phyloP scores from a whole-genome alignment of 2,329 filamentous ascomycete genomes.

The Chlorencoelia australis region DNA sequence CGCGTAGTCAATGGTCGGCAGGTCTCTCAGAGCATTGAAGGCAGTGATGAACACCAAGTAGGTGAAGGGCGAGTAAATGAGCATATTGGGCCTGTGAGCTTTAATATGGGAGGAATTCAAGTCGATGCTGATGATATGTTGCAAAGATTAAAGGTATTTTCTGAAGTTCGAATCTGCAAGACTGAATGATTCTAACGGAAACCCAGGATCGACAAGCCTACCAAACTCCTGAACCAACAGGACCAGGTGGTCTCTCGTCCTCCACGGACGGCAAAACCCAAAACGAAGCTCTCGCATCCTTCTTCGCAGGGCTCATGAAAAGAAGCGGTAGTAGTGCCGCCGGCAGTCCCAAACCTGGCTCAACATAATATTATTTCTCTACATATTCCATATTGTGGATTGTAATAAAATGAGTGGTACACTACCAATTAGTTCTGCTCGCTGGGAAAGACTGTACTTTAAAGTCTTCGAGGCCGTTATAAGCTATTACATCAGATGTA shows the following conservation, averaged over 20 bases:
- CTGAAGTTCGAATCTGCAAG: neutral
- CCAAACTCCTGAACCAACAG: constrained; percentile 25
- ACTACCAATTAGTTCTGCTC: too few relatives aligned
- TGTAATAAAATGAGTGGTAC: too few relatives aligned
- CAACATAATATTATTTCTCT: constrained; percentile 14
- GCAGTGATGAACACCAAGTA: constrained; percentile 15
- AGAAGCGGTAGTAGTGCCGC: constrained; percentile 30
- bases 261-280: constrained; percentile 38
- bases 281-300: constrained; percentile 48
- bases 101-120: constrained; percentile 97
- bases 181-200: constrained; percentile 1
- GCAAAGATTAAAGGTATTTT: constrained; percentile 66
- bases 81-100: constrained; percentile 89
- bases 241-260: constrained; percentile 19
- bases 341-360: constrained; percentile 23
- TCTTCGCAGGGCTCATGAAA: constrained; percentile 49
- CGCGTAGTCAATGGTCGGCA: constrained; percentile 18
- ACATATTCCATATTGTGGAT: too few relatives aligned
- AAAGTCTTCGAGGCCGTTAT: too few relatives aligned
- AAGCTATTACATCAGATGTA: too few relatives aligned
- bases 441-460: too few relatives aligned
- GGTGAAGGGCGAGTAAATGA: constrained; percentile 35
- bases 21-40: constrained; percentile 11
- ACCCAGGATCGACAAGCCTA: constrained; percentile 27
- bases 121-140: constrained; percentile 92